A percentile compares a stretch with the other conserved stretches of the same genome.
Conservation (phyloP, 2,329 filamentous ascomycete species). For the Sclerotinia trifoliorum region DNA sequence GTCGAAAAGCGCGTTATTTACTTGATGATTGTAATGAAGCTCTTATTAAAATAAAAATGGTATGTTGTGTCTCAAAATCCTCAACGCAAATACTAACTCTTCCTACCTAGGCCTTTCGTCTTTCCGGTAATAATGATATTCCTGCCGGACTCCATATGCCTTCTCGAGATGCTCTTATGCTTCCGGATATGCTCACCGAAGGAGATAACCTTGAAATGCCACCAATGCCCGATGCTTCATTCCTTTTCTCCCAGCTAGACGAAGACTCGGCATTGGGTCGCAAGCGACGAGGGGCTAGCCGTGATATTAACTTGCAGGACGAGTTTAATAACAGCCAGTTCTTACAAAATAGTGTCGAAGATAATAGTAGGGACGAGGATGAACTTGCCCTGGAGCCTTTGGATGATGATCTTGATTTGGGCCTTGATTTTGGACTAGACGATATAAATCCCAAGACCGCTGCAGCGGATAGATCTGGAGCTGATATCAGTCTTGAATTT, state of each 20-base stretch:
- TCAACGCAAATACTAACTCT: slow-evolving; percentile 40
- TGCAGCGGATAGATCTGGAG: slow-evolving; percentile 33
- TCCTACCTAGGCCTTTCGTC: slow-evolving; percentile 75
- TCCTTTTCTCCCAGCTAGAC: slow-evolving; percentile 75
- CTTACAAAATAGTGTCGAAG: slow-evolving; percentile 61
- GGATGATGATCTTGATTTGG: slow-evolving; percentile 70
- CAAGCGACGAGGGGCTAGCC: slow-evolving; percentile 57
- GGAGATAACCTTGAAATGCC: slow-evolving; percentile 76
- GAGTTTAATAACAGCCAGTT: slow-evolving; percentile 77
- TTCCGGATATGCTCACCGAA: slow-evolving; percentile 90
- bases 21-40: slow-evolving; percentile 98
- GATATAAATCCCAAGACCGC: slow-evolving; percentile 34
- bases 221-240: slow-evolving; percentile 83
- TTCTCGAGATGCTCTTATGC: slow-evolving; percentile 80
- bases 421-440: slow-evolving; percentile 64
- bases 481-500: slow-evolving; percentile 73
- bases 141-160: slow-evolving; percentile 78
- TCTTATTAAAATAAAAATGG: slow-evolving; percentile 98
- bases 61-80: slow-evolving; percentile 46
- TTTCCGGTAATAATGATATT: slow-evolving; percentile 91
- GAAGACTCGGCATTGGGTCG: slow-evolving; percentile 57
- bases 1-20: slow-evolving; percentile 92
- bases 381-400: slow-evolving; percentile 52
- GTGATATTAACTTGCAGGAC: slow-evolving; percentile 67
- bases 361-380: slow-evolving; percentile 50